Percentiles rank a stretch among this genome's conserved stretches.
Evolutionary conservation across 2,329 filamentous ascomycete species (phyloP).

Genomic region (Aspergillus floridensis): DNA sequence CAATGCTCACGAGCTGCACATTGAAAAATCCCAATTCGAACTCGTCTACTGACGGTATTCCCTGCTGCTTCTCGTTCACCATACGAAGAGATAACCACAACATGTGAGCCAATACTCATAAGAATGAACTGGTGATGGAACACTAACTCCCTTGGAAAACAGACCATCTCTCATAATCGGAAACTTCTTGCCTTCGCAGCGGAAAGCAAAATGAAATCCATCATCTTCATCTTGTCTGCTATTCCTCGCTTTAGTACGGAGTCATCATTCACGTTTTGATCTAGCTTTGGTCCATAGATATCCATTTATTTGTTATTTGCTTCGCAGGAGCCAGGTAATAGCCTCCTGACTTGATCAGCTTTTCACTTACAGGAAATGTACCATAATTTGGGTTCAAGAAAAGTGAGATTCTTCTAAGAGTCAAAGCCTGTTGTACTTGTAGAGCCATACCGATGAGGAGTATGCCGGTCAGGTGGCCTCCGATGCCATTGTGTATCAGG

Average conservation of each 20-base stretch:
- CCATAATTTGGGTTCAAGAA: not conserved
- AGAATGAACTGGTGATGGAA: not conserved
- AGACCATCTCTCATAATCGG: conserved; percentile 94
- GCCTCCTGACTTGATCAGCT: not conserved
- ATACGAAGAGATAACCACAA: conserved; percentile 93
- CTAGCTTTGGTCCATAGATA: not conserved
- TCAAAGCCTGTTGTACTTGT: not conserved
- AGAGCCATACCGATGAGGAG: not conserved
- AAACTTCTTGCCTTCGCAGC: conserved; percentile 89
- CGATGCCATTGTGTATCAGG: not conserved
- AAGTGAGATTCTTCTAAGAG: not conserved
- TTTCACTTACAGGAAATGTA: not conserved
- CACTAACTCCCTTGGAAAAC: conserved; percentile 11
- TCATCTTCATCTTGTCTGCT: not conserved
- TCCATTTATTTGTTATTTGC: not conserved
- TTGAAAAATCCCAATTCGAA: conserved; percentile 77
- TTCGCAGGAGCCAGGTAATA: not conserved
- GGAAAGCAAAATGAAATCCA: conserved; percentile 43
- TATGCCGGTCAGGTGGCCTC: conserved; percentile 17
- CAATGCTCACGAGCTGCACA: conserved; percentile 88
- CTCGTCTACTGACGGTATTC: conserved; percentile 66
- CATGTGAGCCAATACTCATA: conserved; percentile 63
- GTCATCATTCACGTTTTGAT: not conserved
- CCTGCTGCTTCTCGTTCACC: conserved; percentile 97
- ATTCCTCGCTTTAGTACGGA: not conserved